Conservation (phyloP, 1,284 basidiomycete species). For the Tilletiaria anomala region DNA sequence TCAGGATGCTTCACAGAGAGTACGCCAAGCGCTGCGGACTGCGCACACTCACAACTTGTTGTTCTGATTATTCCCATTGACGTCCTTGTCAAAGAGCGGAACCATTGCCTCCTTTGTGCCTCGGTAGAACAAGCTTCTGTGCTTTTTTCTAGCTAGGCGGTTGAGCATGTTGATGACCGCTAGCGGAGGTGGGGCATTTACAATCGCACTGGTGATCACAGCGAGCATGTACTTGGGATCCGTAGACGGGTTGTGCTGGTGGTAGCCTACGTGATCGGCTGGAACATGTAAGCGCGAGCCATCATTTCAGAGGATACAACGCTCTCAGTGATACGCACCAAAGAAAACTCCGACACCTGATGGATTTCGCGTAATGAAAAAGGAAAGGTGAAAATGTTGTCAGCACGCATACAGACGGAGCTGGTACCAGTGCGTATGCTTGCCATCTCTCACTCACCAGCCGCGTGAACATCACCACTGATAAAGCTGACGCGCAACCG, state of each 20-base stretch:
- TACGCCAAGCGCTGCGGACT: background rate
- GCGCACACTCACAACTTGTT: too few relatives aligned
- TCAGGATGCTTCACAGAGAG: background rate
- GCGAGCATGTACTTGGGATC: conserved; percentile 35
- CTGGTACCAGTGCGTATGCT: too few relatives aligned
- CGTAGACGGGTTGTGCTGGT: conserved; percentile 18
- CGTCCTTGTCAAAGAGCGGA: conserved; percentile 62
- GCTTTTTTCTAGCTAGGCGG: conserved; percentile 62
- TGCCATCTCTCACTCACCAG: too few relatives aligned
- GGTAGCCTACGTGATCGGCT: too few relatives aligned
- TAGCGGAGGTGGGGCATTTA: conserved; percentile 51
- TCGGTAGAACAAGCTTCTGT: conserved; percentile 45
- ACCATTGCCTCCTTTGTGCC: conserved; percentile 59
- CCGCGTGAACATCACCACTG: conserved; percentile 36
- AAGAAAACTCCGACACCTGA: background rate
- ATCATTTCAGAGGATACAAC: too few relatives aligned
- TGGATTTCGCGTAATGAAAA: too few relatives aligned
- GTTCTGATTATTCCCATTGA: conserved; percentile 60
- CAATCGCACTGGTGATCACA: conserved; percentile 33
- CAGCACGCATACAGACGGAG: too few relatives aligned
- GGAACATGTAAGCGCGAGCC: conserved; percentile 12
- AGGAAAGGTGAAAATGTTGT: too few relatives aligned
- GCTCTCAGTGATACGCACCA: background rate
- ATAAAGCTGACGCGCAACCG: conserved; percentile 29
- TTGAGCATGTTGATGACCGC: conserved; percentile 67